Conservation (phyloP, 805 yeast species). For the Yarrowia sp. region DNA sequence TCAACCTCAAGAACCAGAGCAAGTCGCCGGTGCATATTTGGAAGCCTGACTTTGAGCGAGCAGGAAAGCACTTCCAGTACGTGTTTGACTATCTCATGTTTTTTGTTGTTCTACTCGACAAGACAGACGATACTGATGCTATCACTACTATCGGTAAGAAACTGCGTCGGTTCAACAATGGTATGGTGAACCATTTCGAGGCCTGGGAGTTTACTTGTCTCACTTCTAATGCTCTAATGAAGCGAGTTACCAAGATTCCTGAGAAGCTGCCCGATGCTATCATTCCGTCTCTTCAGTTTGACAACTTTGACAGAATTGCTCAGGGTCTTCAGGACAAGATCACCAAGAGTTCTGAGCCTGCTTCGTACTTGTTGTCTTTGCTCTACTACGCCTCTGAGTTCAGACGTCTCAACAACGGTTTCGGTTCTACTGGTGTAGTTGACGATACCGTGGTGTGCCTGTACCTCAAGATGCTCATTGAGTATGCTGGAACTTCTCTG, state of each 20-base stretch:
- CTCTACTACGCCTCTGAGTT: conserved; percentile 47
- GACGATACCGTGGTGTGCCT: conserved; percentile 70
- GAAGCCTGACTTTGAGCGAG: conserved; percentile 89
- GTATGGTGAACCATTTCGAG: conserved; percentile 62
- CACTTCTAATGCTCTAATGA: conserved; percentile 51
- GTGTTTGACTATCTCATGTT: conserved; percentile 66
- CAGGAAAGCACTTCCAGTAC: conserved; percentile 88
- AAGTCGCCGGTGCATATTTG: conserved; percentile 80
- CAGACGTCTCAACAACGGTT: conserved; percentile 72
- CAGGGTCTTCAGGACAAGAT: conserved; percentile 46
- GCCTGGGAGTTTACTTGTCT: conserved; percentile 67
- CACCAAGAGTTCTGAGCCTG: conserved; percentile 28
- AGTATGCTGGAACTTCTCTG: background rate
- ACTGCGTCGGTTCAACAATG: conserved; percentile 72
- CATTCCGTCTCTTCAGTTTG: conserved; percentile 47
- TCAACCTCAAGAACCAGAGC: conserved; percentile 57
- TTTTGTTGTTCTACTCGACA: conserved; percentile 55
- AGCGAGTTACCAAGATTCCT: conserved; percentile 46
- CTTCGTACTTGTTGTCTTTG: conserved; percentile 31
- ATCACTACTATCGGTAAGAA: conserved; percentile 64
- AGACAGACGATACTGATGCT: conserved; percentile 55
- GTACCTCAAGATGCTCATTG: conserved; percentile 50
- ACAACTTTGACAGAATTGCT: conserved; percentile 43
- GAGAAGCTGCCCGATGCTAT: conserved; percentile 52
- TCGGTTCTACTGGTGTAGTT: conserved; percentile 68